Percentiles rank a stretch among this genome's conserved stretches.
Evolutionary conservation across 768 basidiomycete genomes (phyloP).

Genomic region (Phlebiopsis gigantea): DNA sequence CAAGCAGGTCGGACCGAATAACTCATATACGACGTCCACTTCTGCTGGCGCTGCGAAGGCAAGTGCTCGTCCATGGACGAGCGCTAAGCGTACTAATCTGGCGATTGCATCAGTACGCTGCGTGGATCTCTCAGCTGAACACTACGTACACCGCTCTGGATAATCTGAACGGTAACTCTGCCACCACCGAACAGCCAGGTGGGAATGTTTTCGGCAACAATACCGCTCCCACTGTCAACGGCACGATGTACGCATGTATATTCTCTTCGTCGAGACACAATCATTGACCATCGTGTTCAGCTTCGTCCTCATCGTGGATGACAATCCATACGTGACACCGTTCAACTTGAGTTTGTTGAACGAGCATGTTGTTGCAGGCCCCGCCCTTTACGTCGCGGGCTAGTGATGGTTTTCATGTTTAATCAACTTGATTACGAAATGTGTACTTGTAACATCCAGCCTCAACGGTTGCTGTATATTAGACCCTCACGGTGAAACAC

Average conservation of each 20-base stretch:
- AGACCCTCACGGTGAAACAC: too few relatives aligned
- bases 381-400: constrained; percentile 43
- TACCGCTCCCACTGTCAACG: constrained; percentile 42
- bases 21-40: constrained; percentile 45
- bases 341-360: constrained; percentile 51
- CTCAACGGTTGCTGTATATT: too few relatives aligned
- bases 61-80: constrained; percentile 5
- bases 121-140: constrained; percentile 60
- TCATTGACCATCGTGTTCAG: constrained; percentile 12
- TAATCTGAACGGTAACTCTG: constrained; percentile 38
- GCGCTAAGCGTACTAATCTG: constrained; percentile 1
- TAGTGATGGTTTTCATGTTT: too few relatives aligned
- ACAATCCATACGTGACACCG: constrained; percentile 48
- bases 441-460: too few relatives aligned
- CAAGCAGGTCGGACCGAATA: constrained; percentile 48
- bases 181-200: constrained; percentile 43
- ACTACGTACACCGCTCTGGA: constrained; percentile 49
- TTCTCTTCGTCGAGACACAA: not conserved
- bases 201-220: constrained; percentile 38
- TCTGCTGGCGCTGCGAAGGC: constrained; percentile 38
- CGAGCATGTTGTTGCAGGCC: constrained; percentile 50
- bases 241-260: constrained; percentile 34
- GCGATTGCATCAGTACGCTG: constrained; percentile 34
- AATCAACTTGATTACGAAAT: too few relatives aligned
- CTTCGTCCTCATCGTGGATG: constrained; percentile 48